Base-by-base conservation (phyloP, 176 grass and related monocot species). In the Calamus simplicifolius region DNA sequence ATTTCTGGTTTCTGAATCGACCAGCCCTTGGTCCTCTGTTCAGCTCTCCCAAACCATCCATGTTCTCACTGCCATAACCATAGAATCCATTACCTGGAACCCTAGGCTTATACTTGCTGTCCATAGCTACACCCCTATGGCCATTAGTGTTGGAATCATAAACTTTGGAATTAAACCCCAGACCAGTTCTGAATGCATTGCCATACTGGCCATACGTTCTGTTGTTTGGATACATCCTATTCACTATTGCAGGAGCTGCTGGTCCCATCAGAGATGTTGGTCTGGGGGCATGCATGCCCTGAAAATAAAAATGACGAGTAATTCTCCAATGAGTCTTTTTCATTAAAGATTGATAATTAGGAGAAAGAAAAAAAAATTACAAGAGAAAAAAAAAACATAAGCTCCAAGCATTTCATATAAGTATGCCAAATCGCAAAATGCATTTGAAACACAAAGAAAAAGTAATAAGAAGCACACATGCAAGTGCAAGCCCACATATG, bases 1-100 rank as follows among this genome's bases (percentile, higher is more conserved):
- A 26, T 25, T 59, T 59, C 15, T 59, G 57, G 57, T 27, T 59
- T 28, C 8, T 28, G 27, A 59, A 29, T 27, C 57, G 26, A 28
- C 57, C 57, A 16, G 57, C 57, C 57, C 57, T 59, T 6, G 57
- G 57, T 27, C 57, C 57, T 59, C 26, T 59, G 26, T 59, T 59
- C 25, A 59, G 57, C 57, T 59, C 57, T 0, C 57, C 27, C 26
- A 59, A 15, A 5, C 57, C 57, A 59, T 59, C 57, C 27, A 59
- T 18, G 26, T 59, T 59, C 4, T 30, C 57, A 59, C 29, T 59
- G 29, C 10, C 27, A 30, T 27, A 59, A 16, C 21, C 21, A 59
- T 17, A 59, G 26, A 59, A 59, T 29, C 13, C 57, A 18, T 59
- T 59, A 4, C 57, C 27, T 28, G 25, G 57, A 16, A 10, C 57